Conservation (phyloP, 1,284 basidiomycete genomes). For the Trametes polyzona region DNA sequence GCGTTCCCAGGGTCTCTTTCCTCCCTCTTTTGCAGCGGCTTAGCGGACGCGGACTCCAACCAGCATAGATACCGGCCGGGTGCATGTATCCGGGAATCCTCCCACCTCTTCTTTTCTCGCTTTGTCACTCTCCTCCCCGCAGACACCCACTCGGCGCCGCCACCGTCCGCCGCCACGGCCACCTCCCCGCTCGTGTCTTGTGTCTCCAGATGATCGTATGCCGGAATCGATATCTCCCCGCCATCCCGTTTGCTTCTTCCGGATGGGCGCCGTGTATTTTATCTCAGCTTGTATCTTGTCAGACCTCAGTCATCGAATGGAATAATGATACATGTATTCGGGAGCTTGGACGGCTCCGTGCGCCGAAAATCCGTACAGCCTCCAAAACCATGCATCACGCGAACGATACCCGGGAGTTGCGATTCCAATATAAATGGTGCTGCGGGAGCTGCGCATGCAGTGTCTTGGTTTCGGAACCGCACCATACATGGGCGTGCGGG, state of each 20-base stretch:
- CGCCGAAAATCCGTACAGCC: background rate
- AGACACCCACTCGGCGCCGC: constrained; percentile 14
- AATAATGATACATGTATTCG: constrained; percentile 26
- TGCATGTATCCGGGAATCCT: constrained; percentile 16
- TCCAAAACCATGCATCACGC: too few relatives aligned
- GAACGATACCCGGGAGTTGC: too few relatives aligned
- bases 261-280: constrained; percentile 32
- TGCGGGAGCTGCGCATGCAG: too few relatives aligned
- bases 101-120: constrained; percentile 4
- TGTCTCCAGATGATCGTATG: constrained; percentile 20
- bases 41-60: constrained; percentile 22
- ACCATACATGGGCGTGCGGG: too few relatives aligned
- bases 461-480: too few relatives aligned
- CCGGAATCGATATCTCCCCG: constrained; percentile 22
- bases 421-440: too few relatives aligned
- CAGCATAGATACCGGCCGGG: constrained; percentile 26
- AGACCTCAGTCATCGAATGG: constrained; percentile 21
- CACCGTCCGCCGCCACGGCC: constrained; percentile 12
- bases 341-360: background rate
- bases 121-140: too few relatives aligned
- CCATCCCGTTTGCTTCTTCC: constrained; percentile 27
- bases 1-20: constrained; percentile 9
- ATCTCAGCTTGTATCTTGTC: constrained; percentile 28
- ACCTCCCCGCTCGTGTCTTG: background rate
- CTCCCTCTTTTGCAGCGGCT: constrained; percentile 3